phyloP scores from a whole-genome alignment of 2,329 filamentous ascomycete genomes.

The Penicillium freii region DNA sequence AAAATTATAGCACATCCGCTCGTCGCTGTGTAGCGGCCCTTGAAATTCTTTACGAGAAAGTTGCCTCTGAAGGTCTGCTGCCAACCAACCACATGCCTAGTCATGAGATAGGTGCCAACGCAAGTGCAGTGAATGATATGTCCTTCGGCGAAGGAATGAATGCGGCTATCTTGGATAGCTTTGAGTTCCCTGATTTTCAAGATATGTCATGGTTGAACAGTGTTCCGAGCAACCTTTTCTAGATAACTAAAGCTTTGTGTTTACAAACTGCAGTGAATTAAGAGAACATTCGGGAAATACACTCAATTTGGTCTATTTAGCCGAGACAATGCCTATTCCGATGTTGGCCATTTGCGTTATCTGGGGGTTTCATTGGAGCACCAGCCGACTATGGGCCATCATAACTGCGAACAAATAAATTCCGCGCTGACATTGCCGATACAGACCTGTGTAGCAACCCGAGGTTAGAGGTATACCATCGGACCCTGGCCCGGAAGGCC shows the following conservation, averaged over 20 bases:
- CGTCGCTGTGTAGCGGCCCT: constrained; percentile 33
- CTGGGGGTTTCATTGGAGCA: background rate
- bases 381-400: background rate
- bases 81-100: background rate
- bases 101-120: background rate
- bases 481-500: background rate
- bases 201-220: constrained; percentile 39
- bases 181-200: constrained; percentile 33
- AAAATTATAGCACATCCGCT: constrained; percentile 33
- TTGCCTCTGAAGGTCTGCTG: constrained; percentile 21
- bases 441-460: background rate
- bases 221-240: constrained; percentile 33
- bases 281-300: background rate
- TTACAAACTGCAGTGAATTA: background rate
- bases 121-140: constrained; percentile 21
- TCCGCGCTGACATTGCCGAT: background rate
- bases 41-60: constrained; percentile 33
- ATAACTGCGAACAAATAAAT: background rate
- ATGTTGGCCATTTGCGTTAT: background rate
- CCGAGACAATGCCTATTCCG: background rate
- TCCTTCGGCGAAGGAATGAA: constrained; percentile 30
- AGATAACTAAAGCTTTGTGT: background rate
- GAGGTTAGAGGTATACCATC: constrained; percentile 8
- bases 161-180: constrained; percentile 23
- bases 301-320: background rate